phyloP scores from a whole-genome alignment of 129 eudicot genomes.

The carrot (Daucus carota) region DNA sequence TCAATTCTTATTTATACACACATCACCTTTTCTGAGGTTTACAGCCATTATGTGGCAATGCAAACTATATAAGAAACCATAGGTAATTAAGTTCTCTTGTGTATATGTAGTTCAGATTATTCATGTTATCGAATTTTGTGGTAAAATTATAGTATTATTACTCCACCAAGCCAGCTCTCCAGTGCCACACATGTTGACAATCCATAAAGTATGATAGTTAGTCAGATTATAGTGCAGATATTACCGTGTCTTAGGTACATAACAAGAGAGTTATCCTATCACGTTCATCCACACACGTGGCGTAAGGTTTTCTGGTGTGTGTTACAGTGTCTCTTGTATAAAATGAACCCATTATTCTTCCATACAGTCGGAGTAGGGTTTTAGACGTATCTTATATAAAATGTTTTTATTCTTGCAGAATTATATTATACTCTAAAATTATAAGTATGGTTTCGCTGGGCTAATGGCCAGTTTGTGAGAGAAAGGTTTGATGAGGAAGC shows the following conservation, averaged over 20 bases:
- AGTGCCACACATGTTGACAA: neutral
- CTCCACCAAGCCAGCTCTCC: neutral
- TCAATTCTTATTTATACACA: too few relatives aligned
- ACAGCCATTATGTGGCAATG: neutral
- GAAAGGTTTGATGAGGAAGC: neutral
- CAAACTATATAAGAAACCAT: neutral
- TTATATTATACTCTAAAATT: neutral
- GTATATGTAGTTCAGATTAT: neutral
- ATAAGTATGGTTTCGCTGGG: neutral
- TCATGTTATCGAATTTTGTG: neutral
- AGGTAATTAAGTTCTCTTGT: neutral
- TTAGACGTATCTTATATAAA: neutral
- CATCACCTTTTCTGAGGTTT: too few relatives aligned
- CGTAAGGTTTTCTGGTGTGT: too few relatives aligned
- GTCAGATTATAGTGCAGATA: neutral
- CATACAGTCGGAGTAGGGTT: neutral
- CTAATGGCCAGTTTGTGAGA: neutral
- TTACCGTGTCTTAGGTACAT: neutral
- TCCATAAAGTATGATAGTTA: too few relatives aligned
- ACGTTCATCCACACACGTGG: neutral
- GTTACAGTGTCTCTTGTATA: too few relatives aligned
- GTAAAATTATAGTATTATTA: neutral
- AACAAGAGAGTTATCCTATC: neutral
- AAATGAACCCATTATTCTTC: neutral
- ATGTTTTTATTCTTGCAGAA: neutral